phyloP scores from a whole-genome alignment of 148 eudicot genomes.

The Polygonum aviculare region DNA sequence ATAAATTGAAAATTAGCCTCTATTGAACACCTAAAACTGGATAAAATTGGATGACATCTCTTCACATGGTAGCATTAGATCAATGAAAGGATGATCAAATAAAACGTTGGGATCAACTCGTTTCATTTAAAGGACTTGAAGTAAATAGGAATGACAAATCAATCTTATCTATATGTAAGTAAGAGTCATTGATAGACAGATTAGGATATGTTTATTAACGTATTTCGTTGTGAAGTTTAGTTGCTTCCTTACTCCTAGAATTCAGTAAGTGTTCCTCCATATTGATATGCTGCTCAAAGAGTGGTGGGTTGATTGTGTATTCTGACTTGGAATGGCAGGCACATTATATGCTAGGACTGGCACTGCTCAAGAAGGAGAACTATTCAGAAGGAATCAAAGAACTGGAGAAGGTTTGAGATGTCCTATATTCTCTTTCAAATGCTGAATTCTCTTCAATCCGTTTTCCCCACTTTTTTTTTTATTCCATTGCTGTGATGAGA shows the following conservation, averaged over 20 bases:
- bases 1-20: background rate
- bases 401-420: conserved; percentile 17
- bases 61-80: no score
- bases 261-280: background rate
- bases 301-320: background rate
- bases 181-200: background rate
- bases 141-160: no score
- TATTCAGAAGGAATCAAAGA: conserved; percentile 15
- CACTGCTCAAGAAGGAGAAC: conserved; percentile 12
- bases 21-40: background rate
- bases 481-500: background rate
- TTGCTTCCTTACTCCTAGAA: background rate
- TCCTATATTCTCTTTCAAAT: conserved; percentile 1
- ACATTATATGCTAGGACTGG: conserved; percentile 22
- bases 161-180: background rate
- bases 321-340: conserved; percentile 13
- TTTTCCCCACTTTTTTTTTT: background rate
- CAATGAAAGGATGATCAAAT: no score
- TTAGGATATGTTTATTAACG: background rate
- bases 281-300: background rate
- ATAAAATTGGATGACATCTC: background rate
- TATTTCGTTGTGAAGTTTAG: background rate
- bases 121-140: background rate
- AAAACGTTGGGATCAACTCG: no score
- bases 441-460: background rate